Percentiles rank a stretch among this genome's conserved stretches.
phyloP scores from a whole-genome alignment of 2,329 filamentous ascomycete genomes.

The Ophiocordyceps australis region DNA sequence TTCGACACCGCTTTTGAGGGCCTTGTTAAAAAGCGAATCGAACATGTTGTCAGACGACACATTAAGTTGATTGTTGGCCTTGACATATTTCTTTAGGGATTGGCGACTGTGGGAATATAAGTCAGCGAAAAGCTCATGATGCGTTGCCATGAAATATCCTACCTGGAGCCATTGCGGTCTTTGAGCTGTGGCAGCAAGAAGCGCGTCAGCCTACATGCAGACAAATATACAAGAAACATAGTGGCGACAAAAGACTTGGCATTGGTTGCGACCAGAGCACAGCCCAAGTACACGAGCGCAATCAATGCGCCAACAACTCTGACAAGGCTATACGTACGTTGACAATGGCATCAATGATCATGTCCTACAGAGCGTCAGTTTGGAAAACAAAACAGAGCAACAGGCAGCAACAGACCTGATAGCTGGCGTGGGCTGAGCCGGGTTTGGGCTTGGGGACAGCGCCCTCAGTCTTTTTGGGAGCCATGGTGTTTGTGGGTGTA shows the following conservation, averaged over 20 bases:
- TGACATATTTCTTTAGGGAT: constrained; percentile 42
- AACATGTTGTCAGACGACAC: constrained; percentile 37
- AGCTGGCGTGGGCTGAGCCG: constrained; percentile 30
- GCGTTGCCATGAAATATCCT: constrained; percentile 3
- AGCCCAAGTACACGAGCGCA: constrained; percentile 7
- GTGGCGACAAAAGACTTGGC: not conserved
- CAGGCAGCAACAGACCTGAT: constrained; percentile 30
- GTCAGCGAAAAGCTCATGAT: constrained; percentile 1
- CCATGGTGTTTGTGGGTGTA: constrained; percentile 24
- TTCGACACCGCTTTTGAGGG: constrained; percentile 65
- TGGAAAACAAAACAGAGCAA: constrained; percentile 1
- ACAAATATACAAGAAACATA: constrained; percentile 1
- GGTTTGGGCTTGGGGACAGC: constrained; percentile 27
- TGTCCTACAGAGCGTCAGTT: constrained; percentile 26
- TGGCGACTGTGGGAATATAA: constrained; percentile 27
- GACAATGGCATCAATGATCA: constrained; percentile 44
- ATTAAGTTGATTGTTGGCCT: constrained; percentile 32
- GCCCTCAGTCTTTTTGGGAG: constrained; percentile 37
- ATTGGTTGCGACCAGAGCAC: constrained; percentile 2
- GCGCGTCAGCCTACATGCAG: constrained; percentile 15
- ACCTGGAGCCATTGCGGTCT: constrained; percentile 39
- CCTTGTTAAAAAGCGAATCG: constrained; percentile 68
- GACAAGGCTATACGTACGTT: constrained; percentile 28
- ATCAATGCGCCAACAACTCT: constrained; percentile 17
- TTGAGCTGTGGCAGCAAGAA: constrained; percentile 30